Evolutionary conservation across 495 filamentous ascomycete genomes (phyloP), one percentile per base, ranked within the genome.

Genomic region (Barbatosphaeria neglecta): DNA sequence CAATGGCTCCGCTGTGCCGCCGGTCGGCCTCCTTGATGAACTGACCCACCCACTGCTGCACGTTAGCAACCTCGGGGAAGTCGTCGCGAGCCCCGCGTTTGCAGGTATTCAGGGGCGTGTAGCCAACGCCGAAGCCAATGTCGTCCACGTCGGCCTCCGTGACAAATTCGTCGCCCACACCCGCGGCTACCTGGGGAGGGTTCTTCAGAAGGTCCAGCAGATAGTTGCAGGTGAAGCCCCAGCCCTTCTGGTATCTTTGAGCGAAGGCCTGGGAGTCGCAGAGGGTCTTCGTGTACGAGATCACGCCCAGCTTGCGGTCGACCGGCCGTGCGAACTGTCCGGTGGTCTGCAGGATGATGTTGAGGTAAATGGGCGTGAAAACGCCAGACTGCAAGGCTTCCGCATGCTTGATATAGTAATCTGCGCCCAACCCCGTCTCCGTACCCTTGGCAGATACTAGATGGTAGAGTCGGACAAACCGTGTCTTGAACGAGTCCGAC

Each of bases 401-500:
- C 27, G 83, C 78, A 47, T 84, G 74, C 48, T 69, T 73, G 67
- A 95, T 83, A 66, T 95, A 82, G 63, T 86, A 93, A 62, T 99
- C 93, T 15, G 87, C 77, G 39, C 88, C 90, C 42, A 90, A 76
- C 22, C 88, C 87, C n/a, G 51, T 50, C 56, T 87, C 81, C 17
- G 81, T 73, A 35, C 80, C 74, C 35, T 76, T 77, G 10, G 87
- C 82, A 40, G 85, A 86, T 33, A 97, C 72, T 56, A 96, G 82
- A 60, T 96, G 89, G 63, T 87, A 97, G 69, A 97, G 86, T 27
- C 87, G 84, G 24, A 86, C 81, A 53, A 97, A 95, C 43, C 86
- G 80, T 23, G 82, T 63, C 35, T 85, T 81, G 60, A 92, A 82
- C 24, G 72, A 81, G 51, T 95, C 90, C 0, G 89, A 92, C 15